Percentiles rank a stretch among this genome's conserved stretches.
Evolutionary conservation across 2,329 filamentous ascomycete genomes (phyloP).

Genomic region (Scleromitrula shiraiana): DNA sequence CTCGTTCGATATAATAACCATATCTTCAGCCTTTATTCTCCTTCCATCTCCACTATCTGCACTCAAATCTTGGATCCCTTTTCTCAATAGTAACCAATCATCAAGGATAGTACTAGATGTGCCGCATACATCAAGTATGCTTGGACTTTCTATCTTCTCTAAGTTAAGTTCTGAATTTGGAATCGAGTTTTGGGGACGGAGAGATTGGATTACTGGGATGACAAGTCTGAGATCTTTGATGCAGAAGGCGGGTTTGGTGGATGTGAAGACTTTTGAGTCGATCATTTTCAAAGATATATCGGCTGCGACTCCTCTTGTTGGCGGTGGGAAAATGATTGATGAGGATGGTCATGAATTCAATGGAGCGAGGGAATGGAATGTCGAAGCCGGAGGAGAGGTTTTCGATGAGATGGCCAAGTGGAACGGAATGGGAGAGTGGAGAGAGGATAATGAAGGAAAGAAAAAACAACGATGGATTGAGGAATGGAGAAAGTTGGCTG

Average conservation of each 20-base stretch:
- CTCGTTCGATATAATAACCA: neutral
- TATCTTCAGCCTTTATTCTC: neutral
- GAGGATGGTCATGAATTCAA: neutral
- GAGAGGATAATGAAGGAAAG: neutral
- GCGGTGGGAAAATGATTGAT: neutral
- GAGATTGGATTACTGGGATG: neutral
- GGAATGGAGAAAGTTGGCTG: neutral
- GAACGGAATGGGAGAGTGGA: neutral
- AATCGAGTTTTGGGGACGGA: too few relatives aligned
- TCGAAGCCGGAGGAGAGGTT: neutral
- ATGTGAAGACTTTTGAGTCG: neutral
- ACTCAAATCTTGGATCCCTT: neutral
- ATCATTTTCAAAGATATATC: neutral
- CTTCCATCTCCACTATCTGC: neutral
- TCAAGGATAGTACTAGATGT: constrained; percentile 1
- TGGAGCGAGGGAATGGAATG: neutral
- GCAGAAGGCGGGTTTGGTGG: neutral
- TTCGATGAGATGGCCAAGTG: neutral
- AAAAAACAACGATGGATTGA: neutral
- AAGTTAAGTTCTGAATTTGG: neutral
- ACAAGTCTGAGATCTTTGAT: neutral
- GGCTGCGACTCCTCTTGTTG: neutral
- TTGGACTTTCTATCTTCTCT: neutral
- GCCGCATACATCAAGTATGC: neutral
- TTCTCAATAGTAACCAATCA: neutral